Percentiles rank a stretch among this genome's conserved stretches.
Evolutionary conservation across 2,329 filamentous ascomycete species (phyloP).

Genomic region (Ceratocystiopsis minuta): DNA sequence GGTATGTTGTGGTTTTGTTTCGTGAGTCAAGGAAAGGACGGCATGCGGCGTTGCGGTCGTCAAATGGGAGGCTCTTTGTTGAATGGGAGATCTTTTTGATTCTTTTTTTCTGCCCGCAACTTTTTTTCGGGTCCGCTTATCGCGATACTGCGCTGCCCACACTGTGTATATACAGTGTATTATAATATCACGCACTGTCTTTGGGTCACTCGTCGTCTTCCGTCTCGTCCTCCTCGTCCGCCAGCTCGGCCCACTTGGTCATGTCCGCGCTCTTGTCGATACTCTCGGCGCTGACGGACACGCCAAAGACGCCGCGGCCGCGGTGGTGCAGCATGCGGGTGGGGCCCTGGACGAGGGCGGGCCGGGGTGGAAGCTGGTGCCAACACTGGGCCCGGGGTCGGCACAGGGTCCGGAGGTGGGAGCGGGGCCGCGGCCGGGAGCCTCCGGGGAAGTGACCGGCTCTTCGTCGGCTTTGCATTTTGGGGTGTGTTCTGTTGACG

Average conservation of each 20-base stretch:
- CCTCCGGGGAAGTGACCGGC: neutral
- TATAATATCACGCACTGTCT: neutral
- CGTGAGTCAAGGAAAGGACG: no score
- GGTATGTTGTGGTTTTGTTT: neutral
- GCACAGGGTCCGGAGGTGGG: slow-evolving; percentile 18
- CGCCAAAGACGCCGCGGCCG: slow-evolving; percentile 16
- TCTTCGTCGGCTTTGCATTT: neutral
- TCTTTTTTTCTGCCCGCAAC: slow-evolving; percentile 1
- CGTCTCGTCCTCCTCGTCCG: no score
- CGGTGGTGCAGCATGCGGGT: slow-evolving; percentile 19
- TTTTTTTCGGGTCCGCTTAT: slow-evolving; percentile 4
- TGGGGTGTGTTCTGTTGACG: neutral
- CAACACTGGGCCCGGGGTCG: slow-evolving; percentile 18
- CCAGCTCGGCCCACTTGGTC: slow-evolving; percentile 19
- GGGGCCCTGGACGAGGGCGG: slow-evolving; percentile 11
- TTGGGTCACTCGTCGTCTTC: no score
- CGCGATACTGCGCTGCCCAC: slow-evolving; percentile 1
- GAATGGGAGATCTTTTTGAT: neutral
- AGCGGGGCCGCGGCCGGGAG: slow-evolving; percentile 16
- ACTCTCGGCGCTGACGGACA: slow-evolving; percentile 12
- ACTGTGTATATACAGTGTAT: neutral
- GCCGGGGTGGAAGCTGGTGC: slow-evolving; percentile 8
- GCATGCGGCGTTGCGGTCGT: neutral
- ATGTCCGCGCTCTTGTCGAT: slow-evolving; percentile 17
- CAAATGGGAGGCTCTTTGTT: neutral